Evolutionary conservation across 208 protist species (phyloP).

Genomic region (Crithidia fasciculata): DNA sequence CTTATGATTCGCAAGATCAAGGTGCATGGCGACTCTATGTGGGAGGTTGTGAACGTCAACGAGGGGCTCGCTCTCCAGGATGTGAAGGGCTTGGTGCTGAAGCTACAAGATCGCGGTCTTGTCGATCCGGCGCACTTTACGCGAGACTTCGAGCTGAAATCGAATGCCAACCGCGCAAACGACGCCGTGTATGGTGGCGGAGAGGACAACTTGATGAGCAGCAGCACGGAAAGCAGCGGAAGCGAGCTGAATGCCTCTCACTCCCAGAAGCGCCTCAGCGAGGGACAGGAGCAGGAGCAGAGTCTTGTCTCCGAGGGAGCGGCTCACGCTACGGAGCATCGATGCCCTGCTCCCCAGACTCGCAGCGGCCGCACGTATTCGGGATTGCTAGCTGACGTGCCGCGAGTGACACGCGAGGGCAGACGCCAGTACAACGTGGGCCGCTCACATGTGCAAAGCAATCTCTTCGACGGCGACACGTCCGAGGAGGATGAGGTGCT

Average conservation of each 20-base stretch:
- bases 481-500: conserved; percentile 79
- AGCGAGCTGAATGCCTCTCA: conserved; percentile 17
- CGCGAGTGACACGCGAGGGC: conserved; percentile 58
- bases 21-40: conserved; percentile 46
- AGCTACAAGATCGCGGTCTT: conserved; percentile 65
- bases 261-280: conserved; percentile 26
- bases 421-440: conserved; percentile 84
- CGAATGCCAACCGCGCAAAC: neutral
- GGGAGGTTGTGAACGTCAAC: conserved; percentile 79
- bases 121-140: conserved; percentile 54
- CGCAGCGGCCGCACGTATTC: conserved; percentile 35
- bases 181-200: conserved; percentile 15
- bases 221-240: conserved; percentile 20
- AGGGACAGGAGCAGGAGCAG: conserved; percentile 31
- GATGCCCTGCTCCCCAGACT: neutral
- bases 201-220: conserved; percentile 20
- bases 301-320: conserved; percentile 12
- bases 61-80: conserved; percentile 53
- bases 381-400: conserved; percentile 39
- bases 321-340: neutral
- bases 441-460: conserved; percentile 44
- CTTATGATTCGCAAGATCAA: conserved; percentile 75
- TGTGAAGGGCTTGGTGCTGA: conserved; percentile 60
- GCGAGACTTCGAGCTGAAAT: conserved; percentile 46
- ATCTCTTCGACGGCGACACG: conserved; percentile 31